Conservation (phyloP, 495 filamentous ascomycete genomes). For the Xylaria acuta region DNA sequence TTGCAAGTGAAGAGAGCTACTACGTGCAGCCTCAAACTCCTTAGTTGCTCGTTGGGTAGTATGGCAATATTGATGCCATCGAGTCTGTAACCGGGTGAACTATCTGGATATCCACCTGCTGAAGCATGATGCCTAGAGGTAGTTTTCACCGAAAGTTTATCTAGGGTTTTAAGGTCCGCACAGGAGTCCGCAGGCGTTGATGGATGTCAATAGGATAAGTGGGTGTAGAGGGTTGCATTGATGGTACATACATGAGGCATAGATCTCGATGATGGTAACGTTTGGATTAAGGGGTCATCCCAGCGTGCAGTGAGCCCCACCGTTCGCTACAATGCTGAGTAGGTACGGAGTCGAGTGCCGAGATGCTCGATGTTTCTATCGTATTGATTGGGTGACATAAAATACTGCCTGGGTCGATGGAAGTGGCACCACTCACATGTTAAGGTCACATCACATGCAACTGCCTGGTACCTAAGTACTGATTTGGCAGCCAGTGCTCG, state of each 20-base stretch:
- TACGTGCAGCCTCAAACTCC: background rate
- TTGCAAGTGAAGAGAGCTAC: background rate
- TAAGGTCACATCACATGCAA: background rate
- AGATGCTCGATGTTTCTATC: background rate
- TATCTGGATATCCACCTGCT: too few relatives aligned
- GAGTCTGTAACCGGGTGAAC: background rate
- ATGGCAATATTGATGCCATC: background rate
- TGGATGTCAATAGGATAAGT: background rate
- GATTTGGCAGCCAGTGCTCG: background rate
- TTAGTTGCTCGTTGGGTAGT: background rate
- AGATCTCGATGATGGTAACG: conserved; percentile 8
- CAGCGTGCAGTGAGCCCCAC: background rate
- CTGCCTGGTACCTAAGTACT: too few relatives aligned
- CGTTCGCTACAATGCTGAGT: background rate
- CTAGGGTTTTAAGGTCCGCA: background rate
- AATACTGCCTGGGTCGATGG: background rate
- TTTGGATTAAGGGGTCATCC: background rate
- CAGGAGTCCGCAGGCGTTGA: background rate
- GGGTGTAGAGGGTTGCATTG: background rate
- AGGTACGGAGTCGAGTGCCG: background rate
- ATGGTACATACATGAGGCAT: background rate
- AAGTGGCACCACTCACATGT: background rate
- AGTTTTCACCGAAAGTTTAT: background rate
- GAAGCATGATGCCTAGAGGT: too few relatives aligned
- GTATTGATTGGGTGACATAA: conserved; percentile 7